Base-by-base conservation (phyloP, 2,329 filamentous ascomycete genomes). In the Botrytis elliptica region DNA sequence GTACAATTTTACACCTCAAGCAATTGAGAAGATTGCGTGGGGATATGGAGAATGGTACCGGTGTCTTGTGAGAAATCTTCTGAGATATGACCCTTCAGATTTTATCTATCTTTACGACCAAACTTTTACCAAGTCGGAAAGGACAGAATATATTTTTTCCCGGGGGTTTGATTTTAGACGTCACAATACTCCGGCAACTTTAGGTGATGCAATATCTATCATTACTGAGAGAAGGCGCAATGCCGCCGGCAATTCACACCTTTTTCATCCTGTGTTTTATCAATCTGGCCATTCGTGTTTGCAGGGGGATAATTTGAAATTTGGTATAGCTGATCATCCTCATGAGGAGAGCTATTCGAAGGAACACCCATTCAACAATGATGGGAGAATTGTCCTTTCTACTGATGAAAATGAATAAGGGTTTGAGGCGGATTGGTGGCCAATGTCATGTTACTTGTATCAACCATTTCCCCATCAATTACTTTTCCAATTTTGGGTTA, bases 1-100 rank as follows among this genome's bases (percentile, higher is more conserved):
- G 4, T 78, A 80, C 68, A 60, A 72, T 40, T 76, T 80, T 9
- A 75, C 79, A 33, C 72, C 76, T 14, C 64, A 74, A 33, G 74
- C 75, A 6, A 72, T 80, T 2, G 75, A 74, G n/a, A 78, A 78
- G 25, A 75, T 80, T 9, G 79, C 76, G n/a, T 81, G 79, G 79
- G 79, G 79, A 42, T 73, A 79, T 49, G 79, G 77, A 38, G 74
- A 71, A n/a, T 74, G 76, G 22, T 78, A 80, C 67, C 74, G 75
- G 36, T 67, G 71, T 4, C 74, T 80, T 0, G 74, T 80, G 10
- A 68, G 75, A 5, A 77, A 77, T 68, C 77, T 81, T 42, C 77
- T 79, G 71, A 80, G 80, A 70, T 74, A 79, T 20, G 75, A 73
- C 25, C 79, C 79, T 5, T 74, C 73, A 7, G 79, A 79, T 57